These are phyloP conservation scores for Schrenkiella parvula DNA, from an alignment of 345 rosid genomes.

Conservation along the genomic window DNA sequence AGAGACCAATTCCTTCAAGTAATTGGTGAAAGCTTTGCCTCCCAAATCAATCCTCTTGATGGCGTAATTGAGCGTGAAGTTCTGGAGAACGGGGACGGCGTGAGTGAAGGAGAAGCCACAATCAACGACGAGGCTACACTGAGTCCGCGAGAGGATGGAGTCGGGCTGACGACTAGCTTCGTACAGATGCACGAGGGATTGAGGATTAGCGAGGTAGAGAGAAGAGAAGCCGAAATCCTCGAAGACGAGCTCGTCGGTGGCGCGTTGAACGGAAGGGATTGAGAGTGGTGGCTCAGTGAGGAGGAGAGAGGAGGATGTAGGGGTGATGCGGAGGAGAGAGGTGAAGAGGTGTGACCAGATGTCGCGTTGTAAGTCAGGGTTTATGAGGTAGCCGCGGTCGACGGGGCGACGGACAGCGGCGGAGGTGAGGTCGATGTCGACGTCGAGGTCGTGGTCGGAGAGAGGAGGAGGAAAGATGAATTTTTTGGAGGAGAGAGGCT, in stretches of 20 bases:
- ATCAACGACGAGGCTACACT: conserved; percentile 83
- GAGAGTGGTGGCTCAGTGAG: conserved; percentile 73
- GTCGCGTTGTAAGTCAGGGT: conserved; percentile 82
- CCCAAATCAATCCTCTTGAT: conserved; percentile 83
- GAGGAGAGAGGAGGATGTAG: conserved; percentile 63
- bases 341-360: conserved; percentile 82
- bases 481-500: conserved; percentile 75
- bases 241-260: conserved; percentile 86
- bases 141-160: conserved; percentile 53
- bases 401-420: conserved; percentile 92
- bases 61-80: conserved; percentile 64
- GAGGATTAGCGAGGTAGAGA: conserved; percentile 60
- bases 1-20: conserved; percentile 80
- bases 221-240: conserved; percentile 82
- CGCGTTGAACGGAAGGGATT: conserved; percentile 68
- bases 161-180: conserved; percentile 68
- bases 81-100: conserved; percentile 76
- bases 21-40: conserved; percentile 88
- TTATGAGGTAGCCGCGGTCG: conserved; percentile 91
- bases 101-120: conserved; percentile 91
- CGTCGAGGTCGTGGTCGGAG: conserved; percentile 15
- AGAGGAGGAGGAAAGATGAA: conserved; percentile 44
- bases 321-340: conserved; percentile 52
- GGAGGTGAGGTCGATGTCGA: conserved; percentile 72
- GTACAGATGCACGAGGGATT: conserved; percentile 74